Percentiles rank a stretch among this genome's conserved stretches.
These are phyloP conservation scores for Clonostachys solani DNA, from an alignment of 2,329 filamentous ascomycete species.

Conservation along the genomic window DNA sequence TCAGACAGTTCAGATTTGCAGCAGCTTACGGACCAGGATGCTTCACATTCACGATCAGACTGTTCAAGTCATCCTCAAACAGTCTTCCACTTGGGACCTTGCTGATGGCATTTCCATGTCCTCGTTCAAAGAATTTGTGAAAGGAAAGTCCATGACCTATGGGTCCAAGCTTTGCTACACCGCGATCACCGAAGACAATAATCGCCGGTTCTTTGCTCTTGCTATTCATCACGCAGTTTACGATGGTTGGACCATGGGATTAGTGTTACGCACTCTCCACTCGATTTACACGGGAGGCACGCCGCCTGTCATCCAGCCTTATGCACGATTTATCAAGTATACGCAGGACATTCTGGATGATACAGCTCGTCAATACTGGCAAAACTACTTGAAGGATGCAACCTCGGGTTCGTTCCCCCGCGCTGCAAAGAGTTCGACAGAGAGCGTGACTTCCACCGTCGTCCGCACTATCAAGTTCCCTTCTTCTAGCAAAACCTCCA, in stretches of 20 bases:
- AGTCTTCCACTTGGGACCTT: constrained; percentile 1
- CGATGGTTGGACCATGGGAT: constrained; percentile 88
- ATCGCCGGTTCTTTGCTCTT: constrained; percentile 28
- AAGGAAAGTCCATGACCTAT: constrained; percentile 4
- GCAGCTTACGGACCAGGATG: constrained; percentile 11
- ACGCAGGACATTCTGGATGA: not conserved
- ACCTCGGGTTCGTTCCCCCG: not conserved
- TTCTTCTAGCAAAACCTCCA: not conserved
- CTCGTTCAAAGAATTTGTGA: not conserved
- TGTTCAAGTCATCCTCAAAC: constrained; percentile 3
- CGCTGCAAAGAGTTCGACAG: not conserved
- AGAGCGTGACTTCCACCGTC: not conserved
- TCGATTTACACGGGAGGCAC: constrained; percentile 38
- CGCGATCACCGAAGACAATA: not conserved
- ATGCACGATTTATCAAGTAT: not conserved
- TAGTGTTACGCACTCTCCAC: constrained; percentile 24
- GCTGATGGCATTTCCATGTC: not conserved
- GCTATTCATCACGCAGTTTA: constrained; percentile 81
- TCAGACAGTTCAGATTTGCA: constrained; percentile 5
- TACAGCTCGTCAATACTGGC: not conserved
- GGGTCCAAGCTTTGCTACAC: constrained; percentile 4
- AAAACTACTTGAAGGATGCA: not conserved
- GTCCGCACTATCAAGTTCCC: not conserved
- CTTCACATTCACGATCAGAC: constrained; percentile 5
- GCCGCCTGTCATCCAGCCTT: not conserved